Base-by-base conservation (phyloP, 2,329 filamentous ascomycete species). In the Myriosclerotinia scirpicola region DNA sequence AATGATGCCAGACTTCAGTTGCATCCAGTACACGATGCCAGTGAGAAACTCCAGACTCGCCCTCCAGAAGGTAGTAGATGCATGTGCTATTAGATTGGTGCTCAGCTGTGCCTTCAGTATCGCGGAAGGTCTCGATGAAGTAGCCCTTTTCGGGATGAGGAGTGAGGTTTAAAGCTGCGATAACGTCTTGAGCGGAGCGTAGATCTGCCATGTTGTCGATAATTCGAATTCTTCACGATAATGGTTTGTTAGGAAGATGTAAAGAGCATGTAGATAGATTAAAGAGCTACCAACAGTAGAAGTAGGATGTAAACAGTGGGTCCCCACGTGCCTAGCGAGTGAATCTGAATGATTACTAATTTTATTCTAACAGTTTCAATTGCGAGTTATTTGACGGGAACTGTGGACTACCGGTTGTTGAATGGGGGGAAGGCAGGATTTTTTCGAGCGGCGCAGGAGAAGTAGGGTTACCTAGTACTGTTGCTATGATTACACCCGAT, bases 161-260 rank as follows among this genome's bases (percentile, higher is more conserved):
- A 6, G 50, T 53, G n/a, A 53, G 50, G 50, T 53, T 53, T 9
- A 54, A 54, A 30, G 53, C 53, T 15, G 53, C 53, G 53, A 54
- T 54, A 36, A 54, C 53, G 11, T 54, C 53, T 54, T 34, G 53
- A 54, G 53, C 53, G 53, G 53, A 54, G 36, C 53, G 53, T 54
- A 30, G 53, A 54, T 54, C 53, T 36, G 53, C 53, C 53, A 54
- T 54, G 26, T 54, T 30, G 53, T 38, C 26, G 53, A 54, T 14
- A 12, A 54, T 14, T 36, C 12, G 26, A 54, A 36, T 22, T 34
- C 53, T 54, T 36, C 26, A 17, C 14, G 53, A 26, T 54, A 4
- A 26, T 34, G 53, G 36, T 36, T 38, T 54, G 30, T 34, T 54
- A 54, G 53, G 50, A 36, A 54, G 15, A 15, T 54, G 53, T 54